phyloP scores from a whole-genome alignment of 2,329 filamentous ascomycete genomes.

The Zymoseptoria brevis region DNA sequence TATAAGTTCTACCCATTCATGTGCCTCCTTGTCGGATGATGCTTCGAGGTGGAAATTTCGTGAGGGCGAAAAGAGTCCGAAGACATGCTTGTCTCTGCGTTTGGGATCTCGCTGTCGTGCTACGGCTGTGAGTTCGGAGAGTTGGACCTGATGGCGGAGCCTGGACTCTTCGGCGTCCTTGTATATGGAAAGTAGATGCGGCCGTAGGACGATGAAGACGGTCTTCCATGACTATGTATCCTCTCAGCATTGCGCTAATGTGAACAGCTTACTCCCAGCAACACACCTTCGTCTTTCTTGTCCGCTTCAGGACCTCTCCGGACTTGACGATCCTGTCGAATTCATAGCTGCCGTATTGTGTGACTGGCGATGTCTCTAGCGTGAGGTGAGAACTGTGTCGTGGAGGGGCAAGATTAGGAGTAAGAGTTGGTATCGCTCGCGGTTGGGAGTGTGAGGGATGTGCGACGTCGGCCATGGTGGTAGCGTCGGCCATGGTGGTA shows the following conservation, averaged over 20 bases:
- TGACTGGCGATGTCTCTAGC: constrained; percentile 70
- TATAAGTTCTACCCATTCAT: constrained; percentile 80
- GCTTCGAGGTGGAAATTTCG: constrained; percentile 90
- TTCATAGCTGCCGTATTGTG: constrained; percentile 90
- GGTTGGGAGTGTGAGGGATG: constrained; percentile 1
- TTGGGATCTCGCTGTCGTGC: constrained; percentile 84
- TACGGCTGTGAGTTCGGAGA: constrained; percentile 86
- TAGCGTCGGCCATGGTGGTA: constrained; percentile 18
- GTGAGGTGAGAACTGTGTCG: constrained; percentile 30
- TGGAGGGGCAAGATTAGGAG: neutral
- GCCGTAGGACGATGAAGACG: constrained; percentile 80
- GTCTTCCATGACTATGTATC: constrained; percentile 72
- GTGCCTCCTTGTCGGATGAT: constrained; percentile 61
- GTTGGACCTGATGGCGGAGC: constrained; percentile 76
- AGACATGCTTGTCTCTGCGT: constrained; percentile 76
- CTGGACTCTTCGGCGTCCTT: constrained; percentile 85
- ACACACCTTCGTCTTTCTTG: constrained; percentile 81
- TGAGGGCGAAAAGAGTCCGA: constrained; percentile 84
- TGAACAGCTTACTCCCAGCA: neutral
- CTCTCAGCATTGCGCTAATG: constrained; percentile 16
- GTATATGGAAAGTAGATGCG: constrained; percentile 86
- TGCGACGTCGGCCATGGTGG: constrained; percentile 21
- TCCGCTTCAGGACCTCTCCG: constrained; percentile 78
- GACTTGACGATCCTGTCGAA: constrained; percentile 90
- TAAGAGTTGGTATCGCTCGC: constrained; percentile 3